Percentiles rank a stretch among this genome's conserved stretches.
These are phyloP conservation scores for Breviolum minutum DNA, from an alignment of 73 alveolate species.

Conservation along the genomic window DNA sequence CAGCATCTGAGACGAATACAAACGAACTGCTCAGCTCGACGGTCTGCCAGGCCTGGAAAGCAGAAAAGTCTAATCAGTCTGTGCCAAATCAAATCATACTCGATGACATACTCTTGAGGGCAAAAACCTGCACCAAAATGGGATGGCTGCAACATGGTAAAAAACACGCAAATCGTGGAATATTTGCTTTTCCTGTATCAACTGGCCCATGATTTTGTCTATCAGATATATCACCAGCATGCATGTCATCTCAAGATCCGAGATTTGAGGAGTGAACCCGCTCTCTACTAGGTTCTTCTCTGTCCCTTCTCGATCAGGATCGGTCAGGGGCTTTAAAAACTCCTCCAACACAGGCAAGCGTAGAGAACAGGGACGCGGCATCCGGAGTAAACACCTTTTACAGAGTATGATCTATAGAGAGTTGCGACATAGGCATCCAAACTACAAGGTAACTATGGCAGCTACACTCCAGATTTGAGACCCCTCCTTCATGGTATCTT, in stretches of 20 bases:
- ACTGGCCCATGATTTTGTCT: too few relatives aligned
- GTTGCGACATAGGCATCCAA: neutral
- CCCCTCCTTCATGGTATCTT: slow-evolving; percentile 60
- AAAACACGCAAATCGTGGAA: too few relatives aligned
- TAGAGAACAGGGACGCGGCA: neutral
- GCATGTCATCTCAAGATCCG: neutral
- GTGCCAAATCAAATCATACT: too few relatives aligned
- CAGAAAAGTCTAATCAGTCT: too few relatives aligned
- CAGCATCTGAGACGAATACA: neutral
- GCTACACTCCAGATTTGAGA: neutral
- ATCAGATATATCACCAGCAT: too few relatives aligned
- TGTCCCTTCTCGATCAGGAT: slow-evolving; percentile 15
- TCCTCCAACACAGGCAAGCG: neutral
- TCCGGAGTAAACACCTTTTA: neutral
- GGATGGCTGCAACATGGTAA: too few relatives aligned
- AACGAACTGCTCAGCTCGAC: neutral
- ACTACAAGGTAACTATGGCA: too few relatives aligned
- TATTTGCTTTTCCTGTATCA: too few relatives aligned
- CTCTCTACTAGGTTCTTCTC: slow-evolving; percentile 50
- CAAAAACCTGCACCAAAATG: too few relatives aligned
- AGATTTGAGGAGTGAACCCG: neutral
- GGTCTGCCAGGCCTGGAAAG: slow-evolving; percentile 55
- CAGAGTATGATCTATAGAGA: neutral
- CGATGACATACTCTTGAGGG: neutral
- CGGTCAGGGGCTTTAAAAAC: slow-evolving; percentile 64